A percentile compares a stretch with the other conserved stretches of the same genome.
Conservation (phyloP, 148 eudicot genomes). For the Rheum nobile region DNA sequence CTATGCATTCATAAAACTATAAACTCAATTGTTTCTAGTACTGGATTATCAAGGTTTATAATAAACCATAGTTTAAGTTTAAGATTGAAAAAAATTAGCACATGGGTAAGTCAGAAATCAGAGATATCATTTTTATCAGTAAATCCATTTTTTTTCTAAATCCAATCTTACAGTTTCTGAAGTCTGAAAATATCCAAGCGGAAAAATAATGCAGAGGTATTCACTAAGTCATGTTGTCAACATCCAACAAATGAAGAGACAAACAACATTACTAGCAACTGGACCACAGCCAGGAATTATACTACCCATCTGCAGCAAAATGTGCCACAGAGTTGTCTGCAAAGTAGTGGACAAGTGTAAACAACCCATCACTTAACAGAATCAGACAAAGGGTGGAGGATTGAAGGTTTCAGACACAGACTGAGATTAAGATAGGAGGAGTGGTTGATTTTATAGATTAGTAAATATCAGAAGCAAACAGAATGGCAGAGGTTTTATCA, state of each 20-base stretch:
- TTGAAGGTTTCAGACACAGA: neutral
- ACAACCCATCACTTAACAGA: neutral
- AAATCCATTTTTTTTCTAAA: neutral
- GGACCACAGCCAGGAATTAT: neutral
- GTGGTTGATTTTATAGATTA: neutral
- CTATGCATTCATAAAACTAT: neutral
- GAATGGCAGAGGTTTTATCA: neutral
- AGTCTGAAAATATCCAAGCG: neutral
- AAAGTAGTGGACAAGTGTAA: neutral
- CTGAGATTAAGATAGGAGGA: neutral
- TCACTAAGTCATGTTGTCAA: neutral
- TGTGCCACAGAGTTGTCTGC: neutral
- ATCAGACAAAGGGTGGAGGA: neutral
- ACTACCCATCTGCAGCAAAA: neutral
- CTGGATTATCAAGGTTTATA: no score
- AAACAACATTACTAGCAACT: neutral
- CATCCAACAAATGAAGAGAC: constrained; percentile 1
- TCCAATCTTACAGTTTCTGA: neutral
- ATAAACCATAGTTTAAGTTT: no score
- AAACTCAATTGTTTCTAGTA: no score
- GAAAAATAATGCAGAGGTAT: neutral
- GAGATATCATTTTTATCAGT: neutral
- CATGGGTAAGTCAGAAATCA: neutral
- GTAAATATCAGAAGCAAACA: neutral
- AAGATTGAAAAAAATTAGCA: neutral